Conservation (phyloP, 352 stramenopile species). For the Phytophthora constricta region DNA sequence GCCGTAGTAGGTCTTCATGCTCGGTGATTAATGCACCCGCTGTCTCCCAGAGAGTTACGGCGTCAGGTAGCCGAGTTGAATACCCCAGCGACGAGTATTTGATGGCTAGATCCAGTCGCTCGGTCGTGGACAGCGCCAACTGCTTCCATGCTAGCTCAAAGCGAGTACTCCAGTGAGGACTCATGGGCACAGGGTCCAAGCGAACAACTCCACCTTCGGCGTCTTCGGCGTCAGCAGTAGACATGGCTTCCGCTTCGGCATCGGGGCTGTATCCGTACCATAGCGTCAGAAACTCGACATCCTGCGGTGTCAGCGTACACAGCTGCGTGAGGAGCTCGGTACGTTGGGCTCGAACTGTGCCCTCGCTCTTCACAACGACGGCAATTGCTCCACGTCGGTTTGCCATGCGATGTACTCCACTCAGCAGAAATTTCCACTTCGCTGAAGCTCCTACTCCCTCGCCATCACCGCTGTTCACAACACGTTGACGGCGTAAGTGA, state of each 20-base stretch:
- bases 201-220: conserved; percentile 10
- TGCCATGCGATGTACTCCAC: conserved; percentile 46
- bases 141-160: conserved; percentile 78
- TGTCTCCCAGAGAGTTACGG: conserved; percentile 71
- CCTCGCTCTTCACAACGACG: conserved; percentile 50
- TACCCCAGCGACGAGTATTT: conserved; percentile 76
- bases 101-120: conserved; percentile 73
- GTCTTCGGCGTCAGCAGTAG: conserved; percentile 15
- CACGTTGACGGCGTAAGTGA: conserved; percentile 30
- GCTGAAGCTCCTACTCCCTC: conserved; percentile 19
- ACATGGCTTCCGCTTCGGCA: conserved; percentile 32
- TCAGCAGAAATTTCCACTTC: conserved; percentile 57
- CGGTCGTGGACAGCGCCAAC: conserved; percentile 62
- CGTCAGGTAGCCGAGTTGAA: conserved; percentile 60
- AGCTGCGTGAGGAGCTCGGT: conserved; percentile 57
- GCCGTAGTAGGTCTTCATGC: conserved; percentile 59
- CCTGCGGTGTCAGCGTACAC: conserved; percentile 52
- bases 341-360: conserved; percentile 38
- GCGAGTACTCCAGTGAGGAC: conserved; percentile 57
- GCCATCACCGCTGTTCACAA: conserved; percentile 20
- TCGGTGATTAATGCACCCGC: conserved; percentile 55
- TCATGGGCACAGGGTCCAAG: conserved; percentile 74
- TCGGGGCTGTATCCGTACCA: conserved; percentile 66
- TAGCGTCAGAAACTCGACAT: conserved; percentile 70
- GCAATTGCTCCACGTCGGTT: conserved; percentile 58